Evolutionary conservation across 2,329 filamentous ascomycete genomes (phyloP).

Genomic region (Chalaropsis ovoidea): DNA sequence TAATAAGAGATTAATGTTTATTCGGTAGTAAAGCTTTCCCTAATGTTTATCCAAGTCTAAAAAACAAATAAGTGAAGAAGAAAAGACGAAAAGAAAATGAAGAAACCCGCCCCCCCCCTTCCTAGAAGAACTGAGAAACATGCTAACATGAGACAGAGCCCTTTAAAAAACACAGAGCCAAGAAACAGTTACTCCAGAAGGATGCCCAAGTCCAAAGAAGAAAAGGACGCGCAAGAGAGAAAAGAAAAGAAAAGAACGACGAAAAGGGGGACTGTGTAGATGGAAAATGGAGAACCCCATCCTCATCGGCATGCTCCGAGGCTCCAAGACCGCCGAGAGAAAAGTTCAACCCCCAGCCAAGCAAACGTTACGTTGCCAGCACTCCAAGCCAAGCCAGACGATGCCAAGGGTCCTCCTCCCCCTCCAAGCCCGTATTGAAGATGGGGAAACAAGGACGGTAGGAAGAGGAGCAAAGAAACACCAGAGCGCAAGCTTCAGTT

Average conservation of each 20-base stretch:
- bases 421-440: not conserved
- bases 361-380: not conserved
- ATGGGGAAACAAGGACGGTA: not conserved
- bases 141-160: slow-evolving; percentile 8
- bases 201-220: not conserved
- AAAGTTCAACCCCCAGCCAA: not conserved
- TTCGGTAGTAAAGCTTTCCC: slow-evolving; percentile 12
- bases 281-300: not conserved
- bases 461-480: not conserved
- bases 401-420: not conserved
- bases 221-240: not conserved
- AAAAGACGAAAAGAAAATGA: not conserved
- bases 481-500: slow-evolving; percentile 49
- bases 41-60: slow-evolving; percentile 16
- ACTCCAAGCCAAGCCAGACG: not conserved
- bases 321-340: not conserved
- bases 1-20: slow-evolving; percentile 11
- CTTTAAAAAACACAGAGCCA: slow-evolving; percentile 1
- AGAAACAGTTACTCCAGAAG: not conserved
- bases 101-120: not conserved
- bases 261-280: not conserved
- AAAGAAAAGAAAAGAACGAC: not conserved
- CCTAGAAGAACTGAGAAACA: slow-evolving; percentile 6
- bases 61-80: slow-evolving; percentile 3
- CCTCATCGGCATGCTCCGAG: not conserved